These are phyloP conservation scores for Mortierella sp. DNA, from an alignment of 371 early-diverging fungal species.

Conservation along the genomic window DNA sequence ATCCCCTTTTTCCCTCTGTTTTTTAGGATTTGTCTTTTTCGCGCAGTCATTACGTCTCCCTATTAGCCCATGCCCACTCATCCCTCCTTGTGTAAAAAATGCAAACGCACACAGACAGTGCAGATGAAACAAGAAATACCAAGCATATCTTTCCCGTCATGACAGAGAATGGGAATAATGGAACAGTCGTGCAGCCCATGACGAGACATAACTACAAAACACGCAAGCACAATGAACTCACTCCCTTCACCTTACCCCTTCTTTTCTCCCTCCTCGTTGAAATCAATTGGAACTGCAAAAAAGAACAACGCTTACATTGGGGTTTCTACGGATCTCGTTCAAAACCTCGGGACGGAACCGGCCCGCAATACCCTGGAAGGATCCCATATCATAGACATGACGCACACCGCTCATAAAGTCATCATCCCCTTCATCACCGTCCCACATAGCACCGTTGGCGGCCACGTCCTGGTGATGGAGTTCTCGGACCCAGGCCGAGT, in stretches of 20 bases:
- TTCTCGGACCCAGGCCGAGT: conserved; percentile 48
- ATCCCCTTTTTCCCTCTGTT: neutral
- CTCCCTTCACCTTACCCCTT: neutral
- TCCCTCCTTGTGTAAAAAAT: neutral
- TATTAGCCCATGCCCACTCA: neutral
- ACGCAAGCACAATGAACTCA: neutral
- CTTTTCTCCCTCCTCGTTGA: neutral
- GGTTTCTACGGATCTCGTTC: conserved; percentile 72
- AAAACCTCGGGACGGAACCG: conserved; percentile 75
- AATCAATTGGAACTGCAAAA: neutral
- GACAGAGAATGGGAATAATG: neutral
- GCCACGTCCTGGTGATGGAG: conserved; percentile 28
- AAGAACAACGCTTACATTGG: conserved; percentile 27
- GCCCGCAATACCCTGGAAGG: conserved; percentile 87
- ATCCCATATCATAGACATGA: conserved; percentile 81
- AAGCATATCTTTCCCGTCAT: no score
- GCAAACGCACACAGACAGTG: neutral
- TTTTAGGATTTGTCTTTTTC: neutral
- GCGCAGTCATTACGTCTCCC: neutral
- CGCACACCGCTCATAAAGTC: conserved; percentile 65
- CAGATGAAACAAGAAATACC: neutral
- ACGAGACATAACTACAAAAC: neutral
- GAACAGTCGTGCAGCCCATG: neutral
- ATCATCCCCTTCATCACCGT: neutral
- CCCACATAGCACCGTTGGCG: conserved; percentile 26